Percentiles rank a stretch among this genome's conserved stretches.
These are phyloP conservation scores for Tetrapisispora nanseiensis DNA, from an alignment of 805 yeast genomes.

Conservation along the genomic window DNA sequence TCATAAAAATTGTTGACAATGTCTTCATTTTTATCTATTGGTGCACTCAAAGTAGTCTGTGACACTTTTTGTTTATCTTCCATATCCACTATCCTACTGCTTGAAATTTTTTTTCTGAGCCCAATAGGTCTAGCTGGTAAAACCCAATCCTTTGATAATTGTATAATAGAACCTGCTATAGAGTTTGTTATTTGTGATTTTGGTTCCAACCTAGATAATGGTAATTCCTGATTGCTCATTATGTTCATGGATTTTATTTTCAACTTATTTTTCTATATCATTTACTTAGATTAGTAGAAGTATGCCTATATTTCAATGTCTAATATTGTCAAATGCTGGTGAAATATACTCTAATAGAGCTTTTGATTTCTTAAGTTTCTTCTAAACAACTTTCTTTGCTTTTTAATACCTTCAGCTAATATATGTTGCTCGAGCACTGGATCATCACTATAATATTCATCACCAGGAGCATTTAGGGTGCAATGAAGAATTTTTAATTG, in stretches of 20 bases:
- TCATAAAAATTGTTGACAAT: neutral
- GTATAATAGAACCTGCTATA: slow-evolving; percentile 5
- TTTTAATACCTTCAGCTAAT: too few relatives aligned
- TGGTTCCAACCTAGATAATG: neutral
- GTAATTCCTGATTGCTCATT: neutral
- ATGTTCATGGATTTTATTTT: neutral
- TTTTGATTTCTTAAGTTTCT: too few relatives aligned
- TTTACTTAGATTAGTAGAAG: neutral
- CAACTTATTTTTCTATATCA: neutral
- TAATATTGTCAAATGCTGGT: too few relatives aligned
- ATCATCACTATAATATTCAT: too few relatives aligned
- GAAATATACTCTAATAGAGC: too few relatives aligned
- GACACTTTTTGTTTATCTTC: too few relatives aligned
- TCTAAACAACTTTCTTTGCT: too few relatives aligned
- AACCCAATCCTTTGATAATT: slow-evolving; percentile 12
- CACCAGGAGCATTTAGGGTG: too few relatives aligned
- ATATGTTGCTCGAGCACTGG: too few relatives aligned
- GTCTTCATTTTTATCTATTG: neutral
- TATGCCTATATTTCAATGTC: too few relatives aligned
- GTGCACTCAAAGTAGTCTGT: too few relatives aligned
- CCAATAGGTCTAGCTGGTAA: slow-evolving; percentile 14
- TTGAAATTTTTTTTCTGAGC: neutral
- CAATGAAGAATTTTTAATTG: too few relatives aligned
- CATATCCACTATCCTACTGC: neutral
- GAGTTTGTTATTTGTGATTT: neutral